These are phyloP conservation scores for Schoenoplectus tabernaemontani DNA, from an alignment of 202 grass and related monocot species.

Conservation along the genomic window DNA sequence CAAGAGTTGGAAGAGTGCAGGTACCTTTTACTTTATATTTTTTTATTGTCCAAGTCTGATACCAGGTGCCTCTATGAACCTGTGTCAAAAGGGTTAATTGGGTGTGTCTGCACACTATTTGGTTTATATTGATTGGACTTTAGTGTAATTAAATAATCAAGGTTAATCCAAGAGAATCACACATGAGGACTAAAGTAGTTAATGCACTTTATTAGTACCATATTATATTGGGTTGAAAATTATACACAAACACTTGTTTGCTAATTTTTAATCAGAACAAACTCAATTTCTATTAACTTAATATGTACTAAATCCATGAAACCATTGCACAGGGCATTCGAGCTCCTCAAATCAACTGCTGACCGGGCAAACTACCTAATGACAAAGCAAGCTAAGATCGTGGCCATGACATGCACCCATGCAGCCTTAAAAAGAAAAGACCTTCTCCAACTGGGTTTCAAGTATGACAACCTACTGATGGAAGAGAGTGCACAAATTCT, in stretches of 20 bases:
- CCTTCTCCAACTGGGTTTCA: constrained; percentile 93
- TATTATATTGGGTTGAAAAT: neutral
- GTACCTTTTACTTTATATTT: neutral
- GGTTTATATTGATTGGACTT: constrained; percentile 1
- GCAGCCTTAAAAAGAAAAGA: constrained; percentile 91
- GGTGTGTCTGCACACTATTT: neutral
- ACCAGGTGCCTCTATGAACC: neutral
- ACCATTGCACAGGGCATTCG: constrained; percentile 52
- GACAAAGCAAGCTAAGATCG: constrained; percentile 99
- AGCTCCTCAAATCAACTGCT: constrained; percentile 87
- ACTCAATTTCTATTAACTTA: neutral
- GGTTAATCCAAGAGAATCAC: neutral
- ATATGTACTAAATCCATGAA: neutral
- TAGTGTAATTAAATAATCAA: neutral
- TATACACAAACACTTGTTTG: neutral
- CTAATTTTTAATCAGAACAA: neutral
- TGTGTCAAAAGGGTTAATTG: neutral
- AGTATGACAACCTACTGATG: constrained; percentile 96
- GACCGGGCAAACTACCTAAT: constrained; percentile 96
- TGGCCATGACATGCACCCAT: constrained; percentile 98
- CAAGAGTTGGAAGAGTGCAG: constrained; percentile 96
- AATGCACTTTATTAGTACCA: neutral
- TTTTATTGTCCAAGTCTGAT: neutral
- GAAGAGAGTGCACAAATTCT: constrained; percentile 99
- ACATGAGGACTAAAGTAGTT: neutral